Evolutionary conservation across 2,329 filamentous ascomycete genomes (phyloP).

Genomic region (Hymenoscyphus infarciens): DNA sequence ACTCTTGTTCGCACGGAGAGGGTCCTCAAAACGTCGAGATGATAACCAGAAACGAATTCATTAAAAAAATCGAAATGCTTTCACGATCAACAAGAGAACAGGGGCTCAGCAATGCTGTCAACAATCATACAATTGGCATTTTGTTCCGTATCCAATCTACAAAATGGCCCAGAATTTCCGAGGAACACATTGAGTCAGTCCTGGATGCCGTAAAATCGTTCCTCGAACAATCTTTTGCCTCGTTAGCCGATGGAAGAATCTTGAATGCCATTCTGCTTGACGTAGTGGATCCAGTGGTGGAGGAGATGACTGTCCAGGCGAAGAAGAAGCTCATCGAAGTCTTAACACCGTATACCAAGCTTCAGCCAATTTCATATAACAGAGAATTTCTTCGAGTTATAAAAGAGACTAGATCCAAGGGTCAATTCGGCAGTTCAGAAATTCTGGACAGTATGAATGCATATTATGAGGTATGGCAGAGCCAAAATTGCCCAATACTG

Average conservation of each 20-base stretch:
- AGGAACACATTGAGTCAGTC: conserved; percentile 7
- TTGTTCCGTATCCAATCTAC: conserved; percentile 7
- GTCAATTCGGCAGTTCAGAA: not conserved
- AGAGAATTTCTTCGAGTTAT: conserved; percentile 2
- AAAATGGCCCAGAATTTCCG: not conserved
- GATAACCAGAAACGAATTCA: conserved; percentile 2
- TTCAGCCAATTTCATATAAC: conserved; percentile 10
- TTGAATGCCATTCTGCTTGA: conserved; percentile 2
- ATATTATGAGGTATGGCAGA: conserved; percentile 5
- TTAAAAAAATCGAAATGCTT: conserved; percentile 1
- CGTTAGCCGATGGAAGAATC: not conserved
- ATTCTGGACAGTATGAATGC: conserved; percentile 10
- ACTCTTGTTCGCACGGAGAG: not conserved
- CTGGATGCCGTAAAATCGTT: conserved; percentile 3
- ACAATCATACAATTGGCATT: conserved; percentile 6
- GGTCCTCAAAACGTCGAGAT: not conserved
- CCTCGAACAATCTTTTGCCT: not conserved
- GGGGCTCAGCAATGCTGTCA: conserved; percentile 4
- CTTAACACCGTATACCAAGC: not conserved
- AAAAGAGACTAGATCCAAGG: conserved; percentile 1
- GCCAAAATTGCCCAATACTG: not conserved
- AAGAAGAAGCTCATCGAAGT: conserved; percentile 8
- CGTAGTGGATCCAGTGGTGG: conserved; percentile 8
- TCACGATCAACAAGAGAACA: conserved; percentile 3
- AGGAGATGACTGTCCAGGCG: not conserved